phyloP scores from a whole-genome alignment of 306 rosid genomes.

The Casuarina cunninghamiana region DNA sequence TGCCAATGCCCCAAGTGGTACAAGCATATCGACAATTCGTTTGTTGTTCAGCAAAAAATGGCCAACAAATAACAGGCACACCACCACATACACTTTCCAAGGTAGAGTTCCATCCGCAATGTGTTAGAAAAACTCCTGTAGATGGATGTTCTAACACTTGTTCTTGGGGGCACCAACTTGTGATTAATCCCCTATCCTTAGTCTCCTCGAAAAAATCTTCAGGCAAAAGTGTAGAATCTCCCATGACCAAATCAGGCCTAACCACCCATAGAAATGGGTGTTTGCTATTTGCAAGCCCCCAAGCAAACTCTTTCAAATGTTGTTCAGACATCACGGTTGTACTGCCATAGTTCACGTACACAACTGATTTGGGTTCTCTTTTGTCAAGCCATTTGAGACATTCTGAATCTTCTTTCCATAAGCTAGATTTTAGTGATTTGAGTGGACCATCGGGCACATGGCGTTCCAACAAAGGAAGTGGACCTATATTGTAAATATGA shows the following conservation, averaged over 20 bases:
- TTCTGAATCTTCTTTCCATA: conserved; percentile 41
- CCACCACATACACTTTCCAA: too few relatives aligned
- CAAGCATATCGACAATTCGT: too few relatives aligned
- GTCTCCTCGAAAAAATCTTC: conserved; percentile 35
- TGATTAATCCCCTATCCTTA: conserved; percentile 33
- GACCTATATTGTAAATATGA: conserved; percentile 42
- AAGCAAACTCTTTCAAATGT: conserved; percentile 43
- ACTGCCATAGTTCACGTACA: conserved; percentile 46
- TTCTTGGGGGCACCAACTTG: conserved; percentile 45
- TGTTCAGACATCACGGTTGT: conserved; percentile 33
- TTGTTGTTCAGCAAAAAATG: too few relatives aligned
- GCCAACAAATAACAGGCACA: too few relatives aligned
- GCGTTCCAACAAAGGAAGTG: conserved; percentile 31
- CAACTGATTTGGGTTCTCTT: conserved; percentile 33
- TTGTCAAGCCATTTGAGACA: conserved; percentile 39
- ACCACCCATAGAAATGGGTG: conserved; percentile 47
- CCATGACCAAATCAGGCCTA: conserved; percentile 40
- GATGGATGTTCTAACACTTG: conserved; percentile 45
- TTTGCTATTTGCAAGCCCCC: conserved; percentile 52
- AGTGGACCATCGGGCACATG: conserved; percentile 21
- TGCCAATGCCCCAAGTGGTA: too few relatives aligned
- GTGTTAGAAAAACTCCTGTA: too few relatives aligned
- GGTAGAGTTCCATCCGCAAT: too few relatives aligned
- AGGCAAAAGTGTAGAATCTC: conserved; percentile 24
- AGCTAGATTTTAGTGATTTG: conserved; percentile 29